Conservation (phyloP, 768 basidiomycete genomes). For the Tremella mesenterica region DNA sequence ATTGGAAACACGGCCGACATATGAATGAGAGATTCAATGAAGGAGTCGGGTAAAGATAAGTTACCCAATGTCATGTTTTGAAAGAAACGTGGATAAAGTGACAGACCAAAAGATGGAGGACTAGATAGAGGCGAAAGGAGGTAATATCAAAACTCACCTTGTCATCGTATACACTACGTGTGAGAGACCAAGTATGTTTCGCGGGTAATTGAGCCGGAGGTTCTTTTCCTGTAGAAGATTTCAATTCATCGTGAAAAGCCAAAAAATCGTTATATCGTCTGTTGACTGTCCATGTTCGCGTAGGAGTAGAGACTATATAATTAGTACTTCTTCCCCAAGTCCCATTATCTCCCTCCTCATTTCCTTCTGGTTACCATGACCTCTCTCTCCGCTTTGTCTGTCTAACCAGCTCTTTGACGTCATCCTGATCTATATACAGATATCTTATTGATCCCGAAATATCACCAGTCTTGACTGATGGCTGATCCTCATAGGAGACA, state of each 20-base stretch:
- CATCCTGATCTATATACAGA: not conserved
- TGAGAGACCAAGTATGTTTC: slow-evolving; percentile 68
- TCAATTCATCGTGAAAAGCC: slow-evolving; percentile 72
- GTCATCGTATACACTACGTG: slow-evolving; percentile 50
- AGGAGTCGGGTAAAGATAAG: too few species aligned
- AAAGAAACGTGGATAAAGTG: too few species aligned
- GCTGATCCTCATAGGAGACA: too few species aligned
- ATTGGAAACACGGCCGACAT: not conserved
- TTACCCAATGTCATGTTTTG: too few species aligned
- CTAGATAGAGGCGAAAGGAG: not conserved
- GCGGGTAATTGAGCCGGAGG: slow-evolving; percentile 75
- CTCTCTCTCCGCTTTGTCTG: too few species aligned
- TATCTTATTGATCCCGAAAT: not conserved
- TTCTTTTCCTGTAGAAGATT: slow-evolving; percentile 64
- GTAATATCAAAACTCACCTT: slow-evolving; percentile 42
- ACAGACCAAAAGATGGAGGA: too few species aligned
- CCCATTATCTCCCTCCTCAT: too few species aligned
- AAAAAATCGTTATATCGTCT: slow-evolving; percentile 90
- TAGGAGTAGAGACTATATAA: slow-evolving; percentile 65
- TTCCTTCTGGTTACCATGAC: too few species aligned
- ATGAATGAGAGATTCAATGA: too few species aligned
- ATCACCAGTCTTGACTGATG: too few species aligned
- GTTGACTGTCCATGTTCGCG: slow-evolving; percentile 89
- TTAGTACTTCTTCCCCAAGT: not conserved
- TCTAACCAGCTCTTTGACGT: not conserved